Conservation (phyloP, 768 basidiomycete genomes). For the Asterophora parasitica region DNA sequence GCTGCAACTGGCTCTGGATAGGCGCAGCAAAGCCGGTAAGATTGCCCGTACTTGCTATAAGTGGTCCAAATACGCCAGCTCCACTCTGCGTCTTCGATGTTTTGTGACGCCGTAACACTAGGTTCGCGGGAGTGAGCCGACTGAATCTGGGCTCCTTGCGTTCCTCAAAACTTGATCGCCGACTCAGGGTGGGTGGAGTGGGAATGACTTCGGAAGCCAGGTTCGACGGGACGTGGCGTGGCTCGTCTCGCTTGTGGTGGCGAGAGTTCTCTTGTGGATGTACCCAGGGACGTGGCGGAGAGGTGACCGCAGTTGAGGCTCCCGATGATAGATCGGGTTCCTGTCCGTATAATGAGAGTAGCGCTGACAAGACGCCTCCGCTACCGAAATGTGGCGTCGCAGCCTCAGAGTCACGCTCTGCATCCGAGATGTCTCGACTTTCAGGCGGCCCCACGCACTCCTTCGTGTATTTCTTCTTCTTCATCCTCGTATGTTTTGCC, state of each 20-base stretch:
- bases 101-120: slow-evolving; percentile 3
- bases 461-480: slow-evolving; percentile 15
- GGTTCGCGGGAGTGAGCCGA: slow-evolving; percentile 2
- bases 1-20: slow-evolving; percentile 39
- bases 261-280: neutral
- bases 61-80: slow-evolving; percentile 63
- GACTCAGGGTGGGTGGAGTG: neutral
- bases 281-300: neutral
- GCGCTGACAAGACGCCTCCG: slow-evolving; percentile 58
- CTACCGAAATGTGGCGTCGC: slow-evolving; percentile 20
- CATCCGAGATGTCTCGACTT: slow-evolving; percentile 15
- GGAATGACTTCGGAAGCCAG: neutral
- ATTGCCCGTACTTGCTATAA: slow-evolving; percentile 67
- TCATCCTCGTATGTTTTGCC: slow-evolving; percentile 1
- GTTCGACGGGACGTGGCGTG: neutral
- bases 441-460: slow-evolving; percentile 11
- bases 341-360: slow-evolving; percentile 59
- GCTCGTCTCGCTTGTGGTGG: neutral
- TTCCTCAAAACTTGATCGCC: neutral
- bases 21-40: slow-evolving; percentile 61
- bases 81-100: slow-evolving; percentile 38
- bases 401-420: slow-evolving; percentile 18
- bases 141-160: neutral
- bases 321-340: slow-evolving; percentile 18
- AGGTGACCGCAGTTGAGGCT: slow-evolving; percentile 16